A percentile compares a stretch with the other conserved stretches of the same genome.
These are phyloP conservation scores for Rutstroemia sp. DNA, from an alignment of 2,329 filamentous ascomycete genomes.

Conservation along the genomic window DNA sequence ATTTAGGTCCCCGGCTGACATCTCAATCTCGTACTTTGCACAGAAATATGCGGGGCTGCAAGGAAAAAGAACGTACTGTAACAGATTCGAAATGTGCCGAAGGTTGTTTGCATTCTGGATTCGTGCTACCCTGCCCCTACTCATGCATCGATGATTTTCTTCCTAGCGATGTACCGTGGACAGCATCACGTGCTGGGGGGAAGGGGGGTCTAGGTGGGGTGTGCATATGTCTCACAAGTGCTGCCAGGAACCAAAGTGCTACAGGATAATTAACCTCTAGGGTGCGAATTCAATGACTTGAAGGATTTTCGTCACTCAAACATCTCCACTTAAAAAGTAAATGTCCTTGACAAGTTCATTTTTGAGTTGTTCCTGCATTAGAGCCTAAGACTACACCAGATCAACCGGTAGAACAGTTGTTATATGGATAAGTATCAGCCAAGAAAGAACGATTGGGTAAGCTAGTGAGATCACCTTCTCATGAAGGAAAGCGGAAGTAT, in stretches of 20 bases:
- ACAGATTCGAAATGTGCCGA: not conserved
- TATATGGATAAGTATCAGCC: too few relatives aligned
- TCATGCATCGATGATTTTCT: not conserved
- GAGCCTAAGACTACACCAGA: too few relatives aligned
- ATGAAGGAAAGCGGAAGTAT: too few relatives aligned
- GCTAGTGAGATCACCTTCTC: too few relatives aligned
- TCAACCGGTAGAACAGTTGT: too few relatives aligned
- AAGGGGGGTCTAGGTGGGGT: not conserved
- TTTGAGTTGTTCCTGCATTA: too few relatives aligned
- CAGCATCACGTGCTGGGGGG: not conserved
- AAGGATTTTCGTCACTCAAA: too few relatives aligned
- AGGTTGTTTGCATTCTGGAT: not conserved
- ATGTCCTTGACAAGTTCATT: too few relatives aligned
- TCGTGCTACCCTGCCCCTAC: slow-evolving; percentile 5
- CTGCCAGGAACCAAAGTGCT: not conserved
- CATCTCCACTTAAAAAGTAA: too few relatives aligned
- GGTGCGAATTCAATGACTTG: too few relatives aligned
- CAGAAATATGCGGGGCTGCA: not conserved
- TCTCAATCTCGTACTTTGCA: not conserved
- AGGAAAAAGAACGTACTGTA: slow-evolving; percentile 1
- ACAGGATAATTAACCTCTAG: not conserved
- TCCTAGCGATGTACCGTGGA: not conserved
- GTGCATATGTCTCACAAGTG: not conserved
- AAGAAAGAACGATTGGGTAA: too few relatives aligned
- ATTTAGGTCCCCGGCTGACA: slow-evolving; percentile 5